Evolutionary conservation across 2,329 filamentous ascomycete species (phyloP).

Genomic region (Karstenula rhodostoma): DNA sequence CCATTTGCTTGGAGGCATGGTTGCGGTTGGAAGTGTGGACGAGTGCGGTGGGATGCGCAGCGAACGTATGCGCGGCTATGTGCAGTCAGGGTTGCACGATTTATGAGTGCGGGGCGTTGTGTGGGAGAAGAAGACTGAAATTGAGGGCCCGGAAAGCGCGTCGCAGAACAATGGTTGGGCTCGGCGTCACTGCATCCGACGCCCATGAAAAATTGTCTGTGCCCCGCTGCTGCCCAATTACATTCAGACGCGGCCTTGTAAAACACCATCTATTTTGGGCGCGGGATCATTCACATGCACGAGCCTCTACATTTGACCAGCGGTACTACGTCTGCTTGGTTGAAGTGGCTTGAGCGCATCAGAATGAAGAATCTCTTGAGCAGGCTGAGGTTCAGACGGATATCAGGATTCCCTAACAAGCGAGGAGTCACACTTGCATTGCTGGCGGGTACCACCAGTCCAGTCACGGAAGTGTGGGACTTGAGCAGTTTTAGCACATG

Average conservation of each 20-base stretch:
- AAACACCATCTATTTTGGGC: constrained; percentile 13
- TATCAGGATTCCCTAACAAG: no score
- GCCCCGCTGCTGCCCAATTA: constrained; percentile 41
- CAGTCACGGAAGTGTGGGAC: not conserved
- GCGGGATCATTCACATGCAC: not conserved
- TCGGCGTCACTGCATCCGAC: constrained; percentile 32
- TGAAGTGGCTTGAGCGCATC: not conserved
- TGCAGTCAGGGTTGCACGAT: constrained; percentile 11
- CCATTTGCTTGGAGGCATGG: constrained; percentile 52
- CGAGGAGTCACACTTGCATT: constrained; percentile 9
- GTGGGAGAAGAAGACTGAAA: constrained; percentile 27
- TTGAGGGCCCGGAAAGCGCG: constrained; percentile 25
- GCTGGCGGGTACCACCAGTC: not conserved
- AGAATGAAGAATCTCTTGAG: not conserved
- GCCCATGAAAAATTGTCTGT: constrained; percentile 32
- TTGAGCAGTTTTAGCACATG: no score
- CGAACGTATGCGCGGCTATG: not conserved
- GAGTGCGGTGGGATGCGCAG: constrained; percentile 11
- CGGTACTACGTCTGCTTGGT: not conserved
- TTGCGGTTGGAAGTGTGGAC: constrained; percentile 19
- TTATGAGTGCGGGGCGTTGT: constrained; percentile 17
- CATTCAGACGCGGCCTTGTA: not conserved
- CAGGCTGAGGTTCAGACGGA: no score
- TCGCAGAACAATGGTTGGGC: constrained; percentile 39
- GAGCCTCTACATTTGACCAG: not conserved